phyloP scores from a whole-genome alignment of 1,284 basidiomycete genomes.

The Cryptococcus sp. region DNA sequence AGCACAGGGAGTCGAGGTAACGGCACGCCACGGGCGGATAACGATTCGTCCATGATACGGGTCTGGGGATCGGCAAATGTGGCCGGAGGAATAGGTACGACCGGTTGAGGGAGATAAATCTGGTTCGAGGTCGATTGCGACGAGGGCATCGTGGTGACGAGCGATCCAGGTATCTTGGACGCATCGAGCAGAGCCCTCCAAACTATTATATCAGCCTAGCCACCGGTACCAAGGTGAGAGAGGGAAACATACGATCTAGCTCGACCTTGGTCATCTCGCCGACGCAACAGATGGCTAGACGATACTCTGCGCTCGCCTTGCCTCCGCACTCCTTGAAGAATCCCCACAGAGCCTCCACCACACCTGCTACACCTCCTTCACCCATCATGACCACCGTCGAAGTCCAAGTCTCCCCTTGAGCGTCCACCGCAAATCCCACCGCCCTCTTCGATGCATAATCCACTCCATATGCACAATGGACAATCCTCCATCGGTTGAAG shows the following conservation, averaged over 20 bases:
- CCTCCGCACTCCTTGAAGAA: constrained; percentile 49
- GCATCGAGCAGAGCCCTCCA: constrained; percentile 15
- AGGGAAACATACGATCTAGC: constrained; percentile 29
- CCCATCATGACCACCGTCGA: constrained; percentile 11
- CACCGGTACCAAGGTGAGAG: too few relatives aligned
- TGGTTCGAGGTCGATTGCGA: not conserved
- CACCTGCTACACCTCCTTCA: not conserved
- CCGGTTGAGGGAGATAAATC: not conserved
- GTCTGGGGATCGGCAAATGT: constrained; percentile 26
- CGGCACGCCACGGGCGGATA: constrained; percentile 11
- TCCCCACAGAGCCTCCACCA: constrained; percentile 9
- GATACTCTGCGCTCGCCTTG: constrained; percentile 37
- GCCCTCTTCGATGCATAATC: constrained; percentile 9
- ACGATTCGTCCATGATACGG: constrained; percentile 29
- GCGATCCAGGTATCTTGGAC: constrained; percentile 9
- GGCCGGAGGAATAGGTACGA: constrained; percentile 20
- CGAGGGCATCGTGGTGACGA: constrained; percentile 17
- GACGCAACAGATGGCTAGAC: constrained; percentile 18
- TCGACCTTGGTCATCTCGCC: constrained; percentile 24
- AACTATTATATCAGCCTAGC: constrained; percentile 14
- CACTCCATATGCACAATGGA: constrained; percentile 27
- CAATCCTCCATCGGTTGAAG: constrained; percentile 27
- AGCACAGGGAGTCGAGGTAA: constrained; percentile 18
- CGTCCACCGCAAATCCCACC: constrained; percentile 25
- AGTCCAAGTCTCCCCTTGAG: constrained; percentile 25